phyloP scores from a whole-genome alignment of 257 asterid species.

The Petrea volubilis region DNA sequence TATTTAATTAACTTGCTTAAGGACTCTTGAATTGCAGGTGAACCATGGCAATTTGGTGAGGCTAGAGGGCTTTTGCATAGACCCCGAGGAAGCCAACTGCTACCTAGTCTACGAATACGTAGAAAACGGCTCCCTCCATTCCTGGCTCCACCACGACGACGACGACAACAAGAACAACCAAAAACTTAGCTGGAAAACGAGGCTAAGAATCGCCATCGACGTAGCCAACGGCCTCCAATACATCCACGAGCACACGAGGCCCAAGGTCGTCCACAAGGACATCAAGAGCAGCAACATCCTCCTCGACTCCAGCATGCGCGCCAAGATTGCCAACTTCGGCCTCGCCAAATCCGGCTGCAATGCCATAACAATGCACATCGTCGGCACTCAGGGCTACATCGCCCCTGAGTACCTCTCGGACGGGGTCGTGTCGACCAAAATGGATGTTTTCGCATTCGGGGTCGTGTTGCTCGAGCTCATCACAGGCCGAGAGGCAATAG shows the following conservation, averaged over 20 bases:
- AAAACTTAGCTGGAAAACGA: conserved; percentile 69
- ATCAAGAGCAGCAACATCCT: conserved; percentile 90
- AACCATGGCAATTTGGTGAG: conserved; percentile 95
- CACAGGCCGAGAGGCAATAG: conserved; percentile 67
- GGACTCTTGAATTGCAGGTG: conserved; percentile 50
- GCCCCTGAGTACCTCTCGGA: conserved; percentile 81
- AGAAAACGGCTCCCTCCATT: conserved; percentile 77
- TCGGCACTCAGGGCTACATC: conserved; percentile 92
- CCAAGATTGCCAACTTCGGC: conserved; percentile 92
- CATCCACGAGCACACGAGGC: conserved; percentile 96
- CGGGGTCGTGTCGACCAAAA: conserved; percentile 80
- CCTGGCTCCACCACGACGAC: conserved; percentile 68
- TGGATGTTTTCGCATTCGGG: conserved; percentile 88
- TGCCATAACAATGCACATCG: conserved; percentile 96
- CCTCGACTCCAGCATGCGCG: conserved; percentile 83
- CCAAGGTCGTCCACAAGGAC: conserved; percentile 92
- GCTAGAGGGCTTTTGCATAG: conserved; percentile 96
- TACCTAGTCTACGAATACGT: conserved; percentile 81
- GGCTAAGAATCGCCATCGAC: conserved; percentile 73
- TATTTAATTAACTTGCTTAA: no score
- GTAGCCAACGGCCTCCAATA: conserved; percentile 93
- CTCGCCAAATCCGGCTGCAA: conserved; percentile 90
- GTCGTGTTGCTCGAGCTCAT: conserved; percentile 88
- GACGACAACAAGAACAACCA: conserved; percentile 42
- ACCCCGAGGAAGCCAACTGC: conserved; percentile 79